Evolutionary conservation across 2,329 filamentous ascomycete species (phyloP), one percentile per base, ranked within the genome.

Genomic region (Ophiostoma triangulosporum): DNA sequence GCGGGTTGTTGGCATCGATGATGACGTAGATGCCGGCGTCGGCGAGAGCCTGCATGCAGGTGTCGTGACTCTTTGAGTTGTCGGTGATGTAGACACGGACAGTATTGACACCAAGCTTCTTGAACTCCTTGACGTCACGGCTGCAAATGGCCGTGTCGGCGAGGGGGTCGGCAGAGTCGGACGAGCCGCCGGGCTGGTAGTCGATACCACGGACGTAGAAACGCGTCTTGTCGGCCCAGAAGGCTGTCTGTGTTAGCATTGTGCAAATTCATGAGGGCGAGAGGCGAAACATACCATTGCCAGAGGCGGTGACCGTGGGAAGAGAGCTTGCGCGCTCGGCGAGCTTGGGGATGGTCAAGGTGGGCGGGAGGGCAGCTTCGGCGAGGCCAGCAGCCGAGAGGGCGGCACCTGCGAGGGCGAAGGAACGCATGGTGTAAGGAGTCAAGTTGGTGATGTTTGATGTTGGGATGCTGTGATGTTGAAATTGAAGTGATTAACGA

Each of bases 61-160:
- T 77, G 62, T 90, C 83, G 71, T 96, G 90, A 68, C 84, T 70
- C 61, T 75, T 72, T 50, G 82, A 83, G 77, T 95, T 95, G 74
- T 96, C 90, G 60, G 94, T 83, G 15, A 85, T 88, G 77, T 95
- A 96, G 57, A 95, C 86, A 68, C 90, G 89, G 65, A 96, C 76
- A 26, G 88, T 89, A 75, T 96, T 96, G 70, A 95, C 73, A 49
- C 89, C 88, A 50, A 96, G 76, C 60, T 88, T 78, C 73, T 87
- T 79, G 80, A 95, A 95, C 66, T 88, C 75, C 51, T 72, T 70
- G 61, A 95, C 84, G 64, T 95, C 88, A 59, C 89, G 84, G 67
- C 79, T 76, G 78, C 90, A 95, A 63, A 75, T 70, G 3, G 68
- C 68, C 24, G 72, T 64, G 62, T 94, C 83, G 57, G 86, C 82